Base-by-base conservation (phyloP, 2,329 filamentous ascomycete species). In the Didymella sp. region DNA sequence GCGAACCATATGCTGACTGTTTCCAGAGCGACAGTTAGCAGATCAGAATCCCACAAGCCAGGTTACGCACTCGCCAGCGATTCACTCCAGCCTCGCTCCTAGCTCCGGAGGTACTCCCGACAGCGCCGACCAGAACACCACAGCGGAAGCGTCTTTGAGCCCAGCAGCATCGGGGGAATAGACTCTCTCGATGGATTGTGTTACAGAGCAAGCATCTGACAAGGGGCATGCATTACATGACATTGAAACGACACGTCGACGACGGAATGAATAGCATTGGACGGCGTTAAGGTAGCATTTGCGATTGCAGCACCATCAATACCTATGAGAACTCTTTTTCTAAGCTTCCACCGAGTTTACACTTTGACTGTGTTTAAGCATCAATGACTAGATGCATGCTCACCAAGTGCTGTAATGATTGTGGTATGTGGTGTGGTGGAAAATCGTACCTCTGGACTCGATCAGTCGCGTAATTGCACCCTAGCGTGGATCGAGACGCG, bases 21-120 rank as follows among this genome's bases (percentile, higher is more conserved):
- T 12, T 4, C 13, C 43, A 77, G 74, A 77, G 59, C 67, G 74
- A 17, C 74, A 77, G 49, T 59, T 77, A 6, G 58, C 67, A 17
- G 73, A 73, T 2, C 58, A 65, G 42, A 72, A 76, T 30, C 72
- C 73, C 5, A 71, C 63, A 3, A 67, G 62, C 44, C 64, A 70
- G 6, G 59, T 71, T 38, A 68, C 72, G 4, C 73, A 74, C 35
- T 72, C 71, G 0, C 74, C 74, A 2, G 62, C 63, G 17, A 56
- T 62, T 15, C 59, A 65, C 21, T 74, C 72, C 1, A 58, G 68
- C 24, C 65, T 76, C 35, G 68, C 48, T 17, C 35, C 54, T 8
- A 17, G 42, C n/a, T 17, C 53, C 11, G 64, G 62, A 15, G 15
- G 30, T 13, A 31, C 6, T 42, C 64, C 59, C 7, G 61, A 64